Conservation (phyloP, 2,329 filamentous ascomycete species). For the Alternaria tenuissima region DNA sequence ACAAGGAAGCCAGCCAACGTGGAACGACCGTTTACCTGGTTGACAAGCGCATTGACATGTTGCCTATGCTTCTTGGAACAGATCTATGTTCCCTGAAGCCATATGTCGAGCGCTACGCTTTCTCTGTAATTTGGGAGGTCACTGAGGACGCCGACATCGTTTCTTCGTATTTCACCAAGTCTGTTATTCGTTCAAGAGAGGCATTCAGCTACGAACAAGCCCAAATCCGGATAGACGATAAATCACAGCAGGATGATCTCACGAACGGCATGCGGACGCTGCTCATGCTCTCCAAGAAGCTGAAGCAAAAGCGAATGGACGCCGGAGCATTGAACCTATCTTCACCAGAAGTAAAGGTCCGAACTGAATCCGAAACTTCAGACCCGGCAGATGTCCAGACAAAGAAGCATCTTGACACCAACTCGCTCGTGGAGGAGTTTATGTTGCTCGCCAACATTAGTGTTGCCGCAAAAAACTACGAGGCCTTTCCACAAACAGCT, state of each 20-base stretch:
- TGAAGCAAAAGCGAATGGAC: slow-evolving; percentile 92
- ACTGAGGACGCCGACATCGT: slow-evolving; percentile 85
- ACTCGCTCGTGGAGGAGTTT: slow-evolving; percentile 98
- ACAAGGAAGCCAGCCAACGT: slow-evolving; percentile 89
- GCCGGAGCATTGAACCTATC: slow-evolving; percentile 94
- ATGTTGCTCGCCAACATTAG: slow-evolving; percentile 98
- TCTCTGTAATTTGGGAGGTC: slow-evolving; percentile 76
- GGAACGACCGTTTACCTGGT: slow-evolving; percentile 98
- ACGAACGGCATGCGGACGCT: slow-evolving; percentile 89
- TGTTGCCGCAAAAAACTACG: slow-evolving; percentile 88
- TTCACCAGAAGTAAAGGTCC: slow-evolving; percentile 96
- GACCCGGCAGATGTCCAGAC: slow-evolving; percentile 97
- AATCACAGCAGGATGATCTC: slow-evolving; percentile 84
- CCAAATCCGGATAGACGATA: slow-evolving; percentile 91
- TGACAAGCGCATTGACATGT: slow-evolving; percentile 99
- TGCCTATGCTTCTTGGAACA: slow-evolving; percentile 94
- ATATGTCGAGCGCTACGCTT: slow-evolving; percentile 80
- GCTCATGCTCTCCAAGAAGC: slow-evolving; percentile 87
- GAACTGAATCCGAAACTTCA: slow-evolving; percentile 93
- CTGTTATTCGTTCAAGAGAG: slow-evolving; percentile 94
- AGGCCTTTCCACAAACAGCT: slow-evolving; percentile 92
- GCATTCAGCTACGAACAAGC: slow-evolving; percentile 98
- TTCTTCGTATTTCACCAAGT: slow-evolving; percentile 90
- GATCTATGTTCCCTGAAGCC: slow-evolving; percentile 97
- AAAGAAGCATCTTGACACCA: slow-evolving; percentile 92